These are phyloP conservation scores for Trichoderma koningii DNA, from an alignment of 2,329 filamentous ascomycete genomes.

Conservation along the genomic window DNA sequence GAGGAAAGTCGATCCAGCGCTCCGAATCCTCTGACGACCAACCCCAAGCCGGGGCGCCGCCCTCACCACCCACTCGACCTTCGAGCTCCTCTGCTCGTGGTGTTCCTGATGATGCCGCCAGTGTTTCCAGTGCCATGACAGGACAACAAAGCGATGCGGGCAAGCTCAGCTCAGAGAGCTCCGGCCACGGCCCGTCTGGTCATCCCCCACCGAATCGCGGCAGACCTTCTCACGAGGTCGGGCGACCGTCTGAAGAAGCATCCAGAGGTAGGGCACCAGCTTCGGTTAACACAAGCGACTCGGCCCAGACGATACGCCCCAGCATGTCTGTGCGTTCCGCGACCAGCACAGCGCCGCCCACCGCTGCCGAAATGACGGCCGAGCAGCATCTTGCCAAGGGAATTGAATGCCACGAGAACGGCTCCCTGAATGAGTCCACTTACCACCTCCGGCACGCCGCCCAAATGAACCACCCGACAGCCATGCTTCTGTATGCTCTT, in stretches of 20 bases:
- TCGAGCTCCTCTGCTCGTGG: conserved; percentile 55
- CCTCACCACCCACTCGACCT: conserved; percentile 62
- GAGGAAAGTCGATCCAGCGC: conserved; percentile 77
- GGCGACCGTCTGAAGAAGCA: conserved; percentile 51
- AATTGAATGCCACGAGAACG: conserved; percentile 85
- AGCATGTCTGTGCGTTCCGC: conserved; percentile 48
- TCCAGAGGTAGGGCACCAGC: conserved; percentile 51
- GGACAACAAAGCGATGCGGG: conserved; percentile 54
- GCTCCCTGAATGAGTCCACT: conserved; percentile 87
- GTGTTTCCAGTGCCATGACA: conserved; percentile 38
- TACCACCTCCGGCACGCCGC: conserved; percentile 93
- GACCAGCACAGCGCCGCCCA: conserved; percentile 59
- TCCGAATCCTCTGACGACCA: conserved; percentile 61
- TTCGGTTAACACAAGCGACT: conserved; percentile 55
- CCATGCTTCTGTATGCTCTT: conserved; percentile 93
- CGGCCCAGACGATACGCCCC: conserved; percentile 54
- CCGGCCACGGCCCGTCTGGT: conserved; percentile 41
- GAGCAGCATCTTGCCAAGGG: conserved; percentile 91
- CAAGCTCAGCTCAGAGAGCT: conserved; percentile 53
- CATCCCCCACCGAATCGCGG: conserved; percentile 50
- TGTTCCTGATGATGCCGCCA: conserved; percentile 43
- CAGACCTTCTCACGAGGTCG: conserved; percentile 49
- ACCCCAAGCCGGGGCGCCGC: conserved; percentile 53
- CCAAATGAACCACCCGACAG: conserved; percentile 80
- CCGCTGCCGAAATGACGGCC: conserved; percentile 69